Base-by-base conservation (phyloP, 2,329 filamentous ascomycete genomes). In the Chaetomium olivaceum region DNA sequence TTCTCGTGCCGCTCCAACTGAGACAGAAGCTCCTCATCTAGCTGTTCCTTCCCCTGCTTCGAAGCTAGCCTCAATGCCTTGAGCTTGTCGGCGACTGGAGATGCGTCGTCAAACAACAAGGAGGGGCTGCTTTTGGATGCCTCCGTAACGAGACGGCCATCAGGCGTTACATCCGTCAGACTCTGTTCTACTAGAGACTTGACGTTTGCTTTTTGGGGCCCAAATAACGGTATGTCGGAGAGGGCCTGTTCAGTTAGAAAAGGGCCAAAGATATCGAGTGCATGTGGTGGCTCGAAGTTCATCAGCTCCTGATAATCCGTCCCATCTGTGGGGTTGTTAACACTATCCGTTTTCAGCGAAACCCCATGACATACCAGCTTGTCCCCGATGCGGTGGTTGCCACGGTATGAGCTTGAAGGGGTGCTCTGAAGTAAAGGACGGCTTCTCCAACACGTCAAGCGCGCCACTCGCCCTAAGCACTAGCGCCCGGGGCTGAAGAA, bases 361-460 rank as follows among this genome's bases (percentile, higher is more conserved):
- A 43, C 12, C 3, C 14, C 33, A 7, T 4, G 31, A 33, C 73
- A 66, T 76, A 84, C 84, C 83, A 75, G 84, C 80, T 9, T 87
- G 72, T 0, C 85, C 85, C 25, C 85, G 81, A 71, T 87, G 81
- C 1, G 87, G 86, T 5, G 84, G 74, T 69, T 83, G 79, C 87
- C 87, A 89, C 0, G 86, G 85, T 16, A 87, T 79, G 67, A 89
- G 76, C 68, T 88, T 85, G 67, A 83, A 87, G 12, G 87, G 77
- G 63, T 88, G 85, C 57, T 84, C 81, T 1, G 83, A 80, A 1
- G 85, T 85, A 64, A 81, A 80, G 1, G 85, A 84, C 4, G 87
- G 86, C 71, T 86, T 85, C 68, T 88, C 84, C 29, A 89, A 74
- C 21, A 90, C 86, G 33, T 87, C 85, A 72, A 89, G 87, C 16